Conservation (phyloP, 257 asterid genomes). For the Catharanthus roseus region DNA sequence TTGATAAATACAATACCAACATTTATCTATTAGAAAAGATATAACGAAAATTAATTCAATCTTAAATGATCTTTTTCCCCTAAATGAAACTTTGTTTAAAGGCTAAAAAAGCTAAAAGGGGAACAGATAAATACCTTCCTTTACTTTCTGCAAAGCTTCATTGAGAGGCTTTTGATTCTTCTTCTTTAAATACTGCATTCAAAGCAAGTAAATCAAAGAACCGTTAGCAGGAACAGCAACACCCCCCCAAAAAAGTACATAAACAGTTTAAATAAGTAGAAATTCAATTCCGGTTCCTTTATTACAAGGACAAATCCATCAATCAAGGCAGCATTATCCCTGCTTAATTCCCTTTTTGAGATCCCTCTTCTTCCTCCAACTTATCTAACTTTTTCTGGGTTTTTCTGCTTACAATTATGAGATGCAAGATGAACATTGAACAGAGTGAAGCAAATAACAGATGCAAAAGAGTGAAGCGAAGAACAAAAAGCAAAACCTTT, state of each 20-base stretch:
- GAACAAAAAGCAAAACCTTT: conserved; percentile 32
- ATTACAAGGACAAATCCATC: neutral
- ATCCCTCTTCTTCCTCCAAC: neutral
- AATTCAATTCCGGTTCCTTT: neutral
- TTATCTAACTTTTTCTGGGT: neutral
- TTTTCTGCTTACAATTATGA: neutral
- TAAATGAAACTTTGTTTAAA: neutral
- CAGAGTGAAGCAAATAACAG: neutral
- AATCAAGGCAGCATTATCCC: neutral
- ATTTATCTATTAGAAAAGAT: neutral
- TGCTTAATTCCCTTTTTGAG: neutral
- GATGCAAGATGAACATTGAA: neutral
- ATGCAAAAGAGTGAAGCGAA: neutral
- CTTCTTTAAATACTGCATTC: conserved; percentile 37
- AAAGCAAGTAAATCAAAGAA: conserved; percentile 6
- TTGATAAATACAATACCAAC: conserved; percentile 6
- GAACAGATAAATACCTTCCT: conserved; percentile 30
- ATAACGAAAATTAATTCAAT: neutral
- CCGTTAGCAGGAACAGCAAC: neutral
- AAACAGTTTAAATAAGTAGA: neutral
- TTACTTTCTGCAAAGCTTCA: conserved; percentile 44
- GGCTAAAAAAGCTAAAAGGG: neutral
- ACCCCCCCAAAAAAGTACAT: neutral
- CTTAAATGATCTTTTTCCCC: neutral
- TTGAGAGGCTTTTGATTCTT: conserved; percentile 38